phyloP scores from a whole-genome alignment of 805 yeast genomes.

The Tetrapisispora arboricola region DNA sequence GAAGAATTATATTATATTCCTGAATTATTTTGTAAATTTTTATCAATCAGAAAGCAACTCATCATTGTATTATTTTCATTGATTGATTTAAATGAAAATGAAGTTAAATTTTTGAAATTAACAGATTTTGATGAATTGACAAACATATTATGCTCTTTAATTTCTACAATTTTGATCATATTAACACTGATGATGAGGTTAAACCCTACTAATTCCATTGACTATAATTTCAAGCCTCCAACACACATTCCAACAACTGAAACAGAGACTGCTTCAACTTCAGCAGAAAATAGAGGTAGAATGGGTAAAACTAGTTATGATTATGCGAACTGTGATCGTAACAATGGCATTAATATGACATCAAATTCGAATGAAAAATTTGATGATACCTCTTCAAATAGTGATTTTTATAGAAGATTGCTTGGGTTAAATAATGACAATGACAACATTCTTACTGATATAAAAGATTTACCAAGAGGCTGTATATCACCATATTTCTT shows the following conservation, averaged over 20 bases:
- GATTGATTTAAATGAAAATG: slow-evolving; percentile 5
- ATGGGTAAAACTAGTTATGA: not conserved
- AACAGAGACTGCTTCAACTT: not conserved
- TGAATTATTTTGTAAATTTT: slow-evolving; percentile 12
- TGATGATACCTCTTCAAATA: slow-evolving; percentile 1
- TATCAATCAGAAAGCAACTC: slow-evolving; percentile 15
- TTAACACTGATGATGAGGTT: slow-evolving; percentile 19
- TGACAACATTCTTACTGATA: slow-evolving; percentile 3
- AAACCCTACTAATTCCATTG: slow-evolving; percentile 26
- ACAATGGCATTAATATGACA: not conserved
- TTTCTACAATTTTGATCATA: slow-evolving; percentile 16
- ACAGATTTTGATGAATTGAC: slow-evolving; percentile 11
- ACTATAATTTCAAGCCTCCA: slow-evolving; percentile 15
- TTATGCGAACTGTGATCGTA: not conserved
- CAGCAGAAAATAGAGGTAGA: not conserved
- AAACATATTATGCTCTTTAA: slow-evolving; percentile 14
- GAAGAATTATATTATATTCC: slow-evolving; percentile 1
- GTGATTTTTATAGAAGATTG: slow-evolving; percentile 22
- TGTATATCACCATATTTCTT: slow-evolving; percentile 25
- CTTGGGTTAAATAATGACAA: slow-evolving; percentile 16
- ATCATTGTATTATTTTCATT: slow-evolving; percentile 13
- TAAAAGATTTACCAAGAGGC: slow-evolving; percentile 13
- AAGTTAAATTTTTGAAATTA: slow-evolving; percentile 4
- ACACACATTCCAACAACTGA: not conserved
- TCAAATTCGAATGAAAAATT: not conserved